phyloP scores from a whole-genome alignment of 2,329 filamentous ascomycete genomes.

The Leptoxyphium fumago region DNA sequence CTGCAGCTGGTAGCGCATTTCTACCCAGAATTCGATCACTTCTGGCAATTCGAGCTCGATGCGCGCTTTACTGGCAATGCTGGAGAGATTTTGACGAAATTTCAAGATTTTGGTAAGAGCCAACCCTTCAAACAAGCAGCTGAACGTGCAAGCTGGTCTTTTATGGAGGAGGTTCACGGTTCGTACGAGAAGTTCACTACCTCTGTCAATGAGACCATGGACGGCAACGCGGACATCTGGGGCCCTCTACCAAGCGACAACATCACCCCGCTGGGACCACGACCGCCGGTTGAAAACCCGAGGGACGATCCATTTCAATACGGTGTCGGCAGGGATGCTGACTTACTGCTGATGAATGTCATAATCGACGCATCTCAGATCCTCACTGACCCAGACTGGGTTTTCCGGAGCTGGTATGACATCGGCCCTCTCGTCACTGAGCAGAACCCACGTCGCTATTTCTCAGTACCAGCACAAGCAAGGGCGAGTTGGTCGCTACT shows the following conservation, averaged over 20 bases:
- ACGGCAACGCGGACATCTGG: slow-evolving; percentile 19
- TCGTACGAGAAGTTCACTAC: slow-evolving; percentile 27
- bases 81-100: slow-evolving; percentile 57
- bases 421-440: slow-evolving; percentile 14
- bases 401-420: slow-evolving; percentile 20
- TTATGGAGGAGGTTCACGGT: slow-evolving; percentile 36
- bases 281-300: slow-evolving; percentile 50
- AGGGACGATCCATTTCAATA: slow-evolving; percentile 60
- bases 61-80: slow-evolving; percentile 62
- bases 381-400: slow-evolving; percentile 14
- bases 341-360: slow-evolving; percentile 34
- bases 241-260: slow-evolving; percentile 22
- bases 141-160: slow-evolving; percentile 40
- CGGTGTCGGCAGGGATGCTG: slow-evolving; percentile 78
- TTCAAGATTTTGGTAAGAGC: slow-evolving; percentile 37
- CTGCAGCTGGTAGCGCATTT: slow-evolving; percentile 60
- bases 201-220: slow-evolving; percentile 18
- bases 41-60: slow-evolving; percentile 76
- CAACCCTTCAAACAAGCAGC: slow-evolving; percentile 42
- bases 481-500: slow-evolving; percentile 20
- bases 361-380: slow-evolving; percentile 5
- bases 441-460: slow-evolving; percentile 17
- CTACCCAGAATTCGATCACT: slow-evolving; percentile 61
- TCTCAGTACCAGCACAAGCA: slow-evolving; percentile 24
- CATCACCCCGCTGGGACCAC: slow-evolving; percentile 54